Evolutionary conservation across 2,329 filamentous ascomycete genomes (phyloP), one percentile per base, ranked within the genome.

Genomic region (Ceratocystis eucalypticola): DNA sequence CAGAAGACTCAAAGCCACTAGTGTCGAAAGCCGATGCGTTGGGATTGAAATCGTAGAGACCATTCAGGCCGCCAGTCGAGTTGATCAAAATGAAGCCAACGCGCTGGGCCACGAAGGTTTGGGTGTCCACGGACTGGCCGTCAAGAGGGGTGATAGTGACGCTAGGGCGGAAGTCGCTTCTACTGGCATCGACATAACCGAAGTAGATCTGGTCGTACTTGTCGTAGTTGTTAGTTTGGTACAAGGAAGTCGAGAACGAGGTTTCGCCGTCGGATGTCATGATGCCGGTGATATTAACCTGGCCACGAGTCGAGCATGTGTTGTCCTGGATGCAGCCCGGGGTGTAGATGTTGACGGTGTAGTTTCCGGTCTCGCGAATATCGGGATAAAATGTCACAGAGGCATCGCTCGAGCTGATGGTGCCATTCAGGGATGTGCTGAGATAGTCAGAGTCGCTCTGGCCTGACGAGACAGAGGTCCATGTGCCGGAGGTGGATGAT

Each of bases 151-250:
- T 82, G 57, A 99, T 77, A 0, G 88, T 96, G 64, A 99, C 85
- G 3, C 84, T 84, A 15, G 93, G 91, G 53, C 86, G 86, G 79
- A 96, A 96, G 22, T 82, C 82, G 69, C 78, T 79, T 8, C 84
- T 87, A 65, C 83, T 85, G 65, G 86, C 86, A 73, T 97, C 91
- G 65, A 99, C 85, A 70, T 85, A 85, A 61, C 92, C 94, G 70
- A 87, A 88, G 76, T 91, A 96, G 67, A 99, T 86, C 70, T 89
- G 86, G 73, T 99, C 94, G 73, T 96, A 97, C 76, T 99, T 99
- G 79, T 97, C 93, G 74, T 87, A 95, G 74, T 95, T 83, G 76
- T 99, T 99, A 20, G 92, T 96, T 75, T 99, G 94, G 73, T 83
- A 95, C 6, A 96, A 77, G 0, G 83, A 81, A 0, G 80, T 84